phyloP scores from a whole-genome alignment of 2,329 filamentous ascomycete genomes.

The Fusarium virguliforme region DNA sequence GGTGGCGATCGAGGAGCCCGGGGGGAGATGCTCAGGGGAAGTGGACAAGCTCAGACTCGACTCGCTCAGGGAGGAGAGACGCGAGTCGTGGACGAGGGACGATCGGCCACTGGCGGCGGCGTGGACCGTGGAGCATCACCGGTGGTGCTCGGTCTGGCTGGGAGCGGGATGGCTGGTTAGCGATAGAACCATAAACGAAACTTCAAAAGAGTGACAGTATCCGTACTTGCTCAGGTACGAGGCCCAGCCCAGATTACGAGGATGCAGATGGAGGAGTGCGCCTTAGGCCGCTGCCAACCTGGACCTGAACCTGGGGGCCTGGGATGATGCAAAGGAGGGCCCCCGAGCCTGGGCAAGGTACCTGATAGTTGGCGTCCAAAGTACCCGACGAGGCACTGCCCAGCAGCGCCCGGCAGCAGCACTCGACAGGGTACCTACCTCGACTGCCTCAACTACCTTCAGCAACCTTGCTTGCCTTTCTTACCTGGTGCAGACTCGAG shows the following conservation, averaged over 20 bases:
- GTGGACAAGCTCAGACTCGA: constrained; percentile 42
- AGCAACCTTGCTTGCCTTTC: neutral
- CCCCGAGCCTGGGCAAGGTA: constrained; percentile 28
- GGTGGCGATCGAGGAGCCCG: constrained; percentile 55
- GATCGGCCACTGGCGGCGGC: constrained; percentile 47
- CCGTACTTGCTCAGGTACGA: constrained; percentile 33
- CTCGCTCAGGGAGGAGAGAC: constrained; percentile 42
- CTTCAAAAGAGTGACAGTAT: constrained; percentile 22
- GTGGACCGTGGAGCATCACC: constrained; percentile 51
- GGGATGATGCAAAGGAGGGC: constrained; percentile 41
- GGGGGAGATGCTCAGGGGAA: constrained; percentile 48
- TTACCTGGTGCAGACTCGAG: neutral
- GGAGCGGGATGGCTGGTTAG: constrained; percentile 38
- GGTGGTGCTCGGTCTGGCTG: constrained; percentile 40
- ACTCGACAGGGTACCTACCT: neutral
- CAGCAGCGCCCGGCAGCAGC: constrained; percentile 10
- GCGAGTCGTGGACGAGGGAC: constrained; percentile 48
- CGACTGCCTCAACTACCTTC: too few relatives aligned
- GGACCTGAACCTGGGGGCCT: constrained; percentile 37
- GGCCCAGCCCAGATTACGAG: constrained; percentile 43
- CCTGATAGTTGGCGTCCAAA: constrained; percentile 28
- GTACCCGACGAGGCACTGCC: constrained; percentile 20
- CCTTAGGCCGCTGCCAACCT: constrained; percentile 45
- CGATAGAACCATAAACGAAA: constrained; percentile 37
- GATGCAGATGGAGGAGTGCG: constrained; percentile 36